Conservation (phyloP, 257 asterid species). For the Euphrasia confusa region DNA sequence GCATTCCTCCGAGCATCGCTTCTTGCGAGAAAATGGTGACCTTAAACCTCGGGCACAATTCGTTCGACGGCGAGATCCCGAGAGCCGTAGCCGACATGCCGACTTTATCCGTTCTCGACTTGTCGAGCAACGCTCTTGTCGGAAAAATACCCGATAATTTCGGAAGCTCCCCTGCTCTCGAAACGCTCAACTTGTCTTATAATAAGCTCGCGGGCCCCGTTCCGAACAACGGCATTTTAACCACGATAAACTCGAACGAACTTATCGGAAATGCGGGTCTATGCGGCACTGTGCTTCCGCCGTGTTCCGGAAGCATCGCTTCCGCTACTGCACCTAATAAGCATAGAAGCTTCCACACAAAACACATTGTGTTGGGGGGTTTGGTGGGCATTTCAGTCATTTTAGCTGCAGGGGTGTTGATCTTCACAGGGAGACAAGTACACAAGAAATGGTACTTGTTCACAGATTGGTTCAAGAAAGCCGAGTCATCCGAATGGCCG, state of each 20-base stretch:
- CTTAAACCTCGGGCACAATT: conserved; percentile 49
- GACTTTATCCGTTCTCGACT: conserved; percentile 55
- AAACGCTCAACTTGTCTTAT: conserved; percentile 57
- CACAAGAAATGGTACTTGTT: conserved; percentile 56
- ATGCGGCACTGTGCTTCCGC: conserved; percentile 67
- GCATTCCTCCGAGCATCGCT: conserved; percentile 61
- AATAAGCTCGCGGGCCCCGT: conserved; percentile 69
- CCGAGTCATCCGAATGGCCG: conserved; percentile 59
- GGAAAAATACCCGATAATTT: conserved; percentile 59
- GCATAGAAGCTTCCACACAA: conserved; percentile 33
- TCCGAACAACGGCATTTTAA: conserved; percentile 55
- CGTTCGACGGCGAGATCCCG: conserved; percentile 64
- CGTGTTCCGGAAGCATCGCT: conserved; percentile 38
- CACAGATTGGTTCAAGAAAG: conserved; percentile 45
- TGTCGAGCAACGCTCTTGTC: conserved; percentile 57
- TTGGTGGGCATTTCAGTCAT: conserved; percentile 42
- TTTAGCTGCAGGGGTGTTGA: conserved; percentile 29
- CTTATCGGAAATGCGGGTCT: conserved; percentile 64
- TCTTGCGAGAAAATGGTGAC: conserved; percentile 56
- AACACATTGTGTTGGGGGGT: conserved; percentile 43
- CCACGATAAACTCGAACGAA: conserved; percentile 53
- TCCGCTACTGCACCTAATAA: conserved; percentile 20
- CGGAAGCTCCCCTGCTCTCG: conserved; percentile 71
- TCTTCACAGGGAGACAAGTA: conserved; percentile 42
- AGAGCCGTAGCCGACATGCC: conserved; percentile 51